Conservation (phyloP, 768 basidiomycete species). For the Galerina sulciceps region DNA sequence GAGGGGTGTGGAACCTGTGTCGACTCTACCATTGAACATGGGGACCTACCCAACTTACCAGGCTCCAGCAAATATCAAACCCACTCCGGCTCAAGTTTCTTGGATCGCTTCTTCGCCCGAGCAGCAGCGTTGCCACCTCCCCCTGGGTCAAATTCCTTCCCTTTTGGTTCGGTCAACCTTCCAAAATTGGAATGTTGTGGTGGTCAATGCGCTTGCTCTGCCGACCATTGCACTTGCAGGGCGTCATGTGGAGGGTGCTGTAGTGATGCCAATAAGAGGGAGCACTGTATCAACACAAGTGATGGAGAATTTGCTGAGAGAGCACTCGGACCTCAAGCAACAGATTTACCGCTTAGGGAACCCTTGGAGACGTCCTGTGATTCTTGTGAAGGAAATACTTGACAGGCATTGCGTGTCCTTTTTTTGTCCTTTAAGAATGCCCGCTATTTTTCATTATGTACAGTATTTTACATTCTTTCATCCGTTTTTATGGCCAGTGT, state of each 20-base stretch:
- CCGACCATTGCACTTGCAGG: conserved; percentile 59
- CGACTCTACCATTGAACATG: conserved; percentile 46
- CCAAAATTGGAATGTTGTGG: conserved; percentile 75
- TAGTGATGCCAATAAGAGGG: conserved; percentile 23
- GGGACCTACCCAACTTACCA: conserved; percentile 43
- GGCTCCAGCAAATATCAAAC: not conserved
- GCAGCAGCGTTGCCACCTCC: conserved; percentile 73
- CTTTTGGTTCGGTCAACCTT: conserved; percentile 55
- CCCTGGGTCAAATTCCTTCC: conserved; percentile 38
- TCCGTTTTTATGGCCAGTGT: not conserved
- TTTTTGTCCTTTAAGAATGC: not conserved
- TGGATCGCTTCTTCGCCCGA: conserved; percentile 69
- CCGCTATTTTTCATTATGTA: conserved; percentile 11
- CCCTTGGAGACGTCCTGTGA: conserved; percentile 31
- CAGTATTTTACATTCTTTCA: conserved; percentile 13
- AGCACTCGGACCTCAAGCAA: too few species aligned
- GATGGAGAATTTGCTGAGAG: too few species aligned
- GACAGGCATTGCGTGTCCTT: not conserved
- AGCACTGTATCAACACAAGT: too few species aligned
- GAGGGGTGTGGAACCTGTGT: conserved; percentile 67
- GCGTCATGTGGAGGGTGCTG: conserved; percentile 60
- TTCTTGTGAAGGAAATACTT: conserved; percentile 31
- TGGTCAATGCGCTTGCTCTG: conserved; percentile 62
- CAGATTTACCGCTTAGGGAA: too few species aligned
- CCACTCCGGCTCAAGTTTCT: conserved; percentile 26